A percentile compares a stretch with the other conserved stretches of the same genome.
These are phyloP conservation scores for Noccaea caerulescens DNA, from an alignment of 345 rosid species.

Conservation along the genomic window DNA sequence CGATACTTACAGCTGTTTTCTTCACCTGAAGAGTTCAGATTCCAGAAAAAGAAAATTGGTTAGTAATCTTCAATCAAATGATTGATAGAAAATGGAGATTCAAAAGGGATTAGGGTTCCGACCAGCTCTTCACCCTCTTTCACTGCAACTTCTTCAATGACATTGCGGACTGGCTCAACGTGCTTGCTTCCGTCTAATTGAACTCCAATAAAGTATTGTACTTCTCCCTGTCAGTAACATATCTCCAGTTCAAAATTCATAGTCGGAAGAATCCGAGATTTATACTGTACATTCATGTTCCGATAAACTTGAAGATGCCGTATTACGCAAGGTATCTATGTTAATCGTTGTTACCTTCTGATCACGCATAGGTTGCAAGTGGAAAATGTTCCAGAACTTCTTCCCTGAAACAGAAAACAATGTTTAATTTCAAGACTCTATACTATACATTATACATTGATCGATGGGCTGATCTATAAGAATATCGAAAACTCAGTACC, in stretches of 20 bases:
- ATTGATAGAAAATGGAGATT: constrained; percentile 3
- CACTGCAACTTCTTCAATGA: constrained; percentile 67
- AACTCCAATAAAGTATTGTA: constrained; percentile 95
- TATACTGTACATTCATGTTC: not conserved
- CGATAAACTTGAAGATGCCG: not conserved
- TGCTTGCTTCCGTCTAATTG: constrained; percentile 94
- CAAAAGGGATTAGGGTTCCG: not conserved
- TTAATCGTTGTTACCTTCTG: constrained; percentile 66
- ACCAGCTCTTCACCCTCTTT: constrained; percentile 78
- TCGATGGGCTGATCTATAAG: not conserved
- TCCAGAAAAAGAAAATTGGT: not conserved
- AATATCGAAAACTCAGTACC: constrained; percentile 49
- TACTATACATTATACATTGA: not conserved
- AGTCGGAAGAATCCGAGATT: not conserved
- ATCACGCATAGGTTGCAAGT: constrained; percentile 99
- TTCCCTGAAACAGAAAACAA: constrained; percentile 59
- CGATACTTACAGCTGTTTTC: constrained; percentile 84
- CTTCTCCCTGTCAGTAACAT: constrained; percentile 70
- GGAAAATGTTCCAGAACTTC: constrained; percentile 98
- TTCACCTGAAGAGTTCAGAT: constrained; percentile 60
- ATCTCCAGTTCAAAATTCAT: not conserved
- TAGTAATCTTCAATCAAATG: not conserved
- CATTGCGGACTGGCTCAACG: constrained; percentile 77
- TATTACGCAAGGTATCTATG: not conserved
- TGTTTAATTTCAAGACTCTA: not conserved